Percentiles rank a stretch among this genome's conserved stretches.
Conservation (phyloP, 176 grass and related monocot species). For the Phoenix roebelenii region DNA sequence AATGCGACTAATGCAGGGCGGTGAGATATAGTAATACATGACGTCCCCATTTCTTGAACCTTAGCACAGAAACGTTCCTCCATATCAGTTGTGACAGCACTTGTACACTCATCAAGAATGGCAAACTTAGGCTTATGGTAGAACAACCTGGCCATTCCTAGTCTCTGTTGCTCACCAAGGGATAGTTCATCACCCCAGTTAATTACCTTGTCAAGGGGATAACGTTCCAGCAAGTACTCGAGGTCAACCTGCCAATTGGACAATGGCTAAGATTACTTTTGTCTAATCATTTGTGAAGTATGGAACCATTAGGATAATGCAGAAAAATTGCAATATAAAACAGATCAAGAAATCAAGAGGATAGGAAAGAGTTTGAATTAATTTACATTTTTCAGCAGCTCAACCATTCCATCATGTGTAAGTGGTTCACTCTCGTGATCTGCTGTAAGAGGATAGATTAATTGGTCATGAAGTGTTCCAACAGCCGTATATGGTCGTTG, state of each 20-base stretch:
- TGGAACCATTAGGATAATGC: not conserved
- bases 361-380: too few relatives aligned
- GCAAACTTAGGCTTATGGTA: conserved; percentile 98
- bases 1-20: conserved; percentile 96
- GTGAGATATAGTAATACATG: conserved; percentile 99
- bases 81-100: conserved; percentile 96
- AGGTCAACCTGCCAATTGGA: conserved; percentile 77
- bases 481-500: conserved; percentile 99
- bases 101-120: conserved; percentile 99
- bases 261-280: not conserved
- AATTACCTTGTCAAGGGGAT: conserved; percentile 90
- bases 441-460: conserved; percentile 89
- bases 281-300: not conserved
- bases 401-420: conserved; percentile 72
- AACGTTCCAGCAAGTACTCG: conserved; percentile 90
- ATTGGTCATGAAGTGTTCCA: conserved; percentile 92
- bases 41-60: conserved; percentile 91
- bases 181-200: conserved; percentile 98
- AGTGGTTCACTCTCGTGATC: conserved; percentile 82
- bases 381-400: conserved; percentile 92
- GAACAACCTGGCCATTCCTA: conserved; percentile 96
- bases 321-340: not conserved
- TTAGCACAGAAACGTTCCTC: conserved; percentile 95
- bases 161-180: conserved; percentile 96
- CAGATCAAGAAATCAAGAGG: not conserved